phyloP scores from a whole-genome alignment of 2,329 filamentous ascomycete genomes.

The Venturia nashicola region DNA sequence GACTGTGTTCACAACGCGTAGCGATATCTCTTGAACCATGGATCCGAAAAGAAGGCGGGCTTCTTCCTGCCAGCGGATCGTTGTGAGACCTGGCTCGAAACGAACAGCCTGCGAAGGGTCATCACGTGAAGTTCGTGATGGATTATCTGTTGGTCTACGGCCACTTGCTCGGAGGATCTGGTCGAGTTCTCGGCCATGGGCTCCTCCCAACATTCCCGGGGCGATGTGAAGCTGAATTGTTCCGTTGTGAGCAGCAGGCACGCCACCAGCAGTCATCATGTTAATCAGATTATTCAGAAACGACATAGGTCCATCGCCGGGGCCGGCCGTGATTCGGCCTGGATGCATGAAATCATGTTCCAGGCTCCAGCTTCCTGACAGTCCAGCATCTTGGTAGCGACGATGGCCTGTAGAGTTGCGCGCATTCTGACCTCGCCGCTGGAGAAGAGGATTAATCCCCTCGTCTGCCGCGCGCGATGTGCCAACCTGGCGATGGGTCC shows the following conservation, averaged over 20 bases:
- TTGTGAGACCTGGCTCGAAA: conserved; percentile 61
- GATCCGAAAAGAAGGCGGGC: conserved; percentile 72
- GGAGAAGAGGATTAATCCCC: conserved; percentile 75
- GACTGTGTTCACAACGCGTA: conserved; percentile 56
- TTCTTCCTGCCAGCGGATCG: conserved; percentile 78
- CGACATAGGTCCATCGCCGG: conserved; percentile 36
- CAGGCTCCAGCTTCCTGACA: conserved; percentile 39
- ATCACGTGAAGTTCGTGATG: conserved; percentile 27
- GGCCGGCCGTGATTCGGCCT: conserved; percentile 32
- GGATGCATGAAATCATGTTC: conserved; percentile 35
- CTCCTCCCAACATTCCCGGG: not conserved
- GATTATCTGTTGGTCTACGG: conserved; percentile 19
- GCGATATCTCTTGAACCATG: conserved; percentile 54
- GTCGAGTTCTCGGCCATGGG: conserved; percentile 2
- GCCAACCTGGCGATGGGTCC: conserved; percentile 40
- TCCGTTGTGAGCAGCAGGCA: not conserved
- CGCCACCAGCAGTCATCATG: conserved; percentile 33
- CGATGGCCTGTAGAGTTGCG: conserved; percentile 10
- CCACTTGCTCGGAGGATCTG: conserved; percentile 10
- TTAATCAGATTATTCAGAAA: conserved; percentile 47
- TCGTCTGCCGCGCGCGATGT: conserved; percentile 56
- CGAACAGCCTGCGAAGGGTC: conserved; percentile 64
- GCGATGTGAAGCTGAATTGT: conserved; percentile 8
- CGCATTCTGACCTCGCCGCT: conserved; percentile 33
- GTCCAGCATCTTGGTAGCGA: conserved; percentile 23